Evolutionary conservation across 1,284 basidiomycete genomes (phyloP).

Genomic region (Apiotrichum gracile): DNA sequence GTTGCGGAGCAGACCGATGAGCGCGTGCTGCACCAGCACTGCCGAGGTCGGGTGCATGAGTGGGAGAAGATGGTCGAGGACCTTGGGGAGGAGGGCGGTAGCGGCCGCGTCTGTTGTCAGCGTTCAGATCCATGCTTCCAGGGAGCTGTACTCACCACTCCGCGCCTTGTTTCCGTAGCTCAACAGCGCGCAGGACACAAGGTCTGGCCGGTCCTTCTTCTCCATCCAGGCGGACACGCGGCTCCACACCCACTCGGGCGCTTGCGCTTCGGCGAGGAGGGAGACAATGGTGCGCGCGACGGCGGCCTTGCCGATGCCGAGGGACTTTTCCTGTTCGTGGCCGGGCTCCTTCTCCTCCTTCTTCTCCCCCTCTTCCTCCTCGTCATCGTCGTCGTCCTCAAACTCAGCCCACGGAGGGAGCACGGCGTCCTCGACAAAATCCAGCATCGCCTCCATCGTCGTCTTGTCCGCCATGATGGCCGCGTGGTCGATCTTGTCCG

Average conservation of each 20-base stretch:
- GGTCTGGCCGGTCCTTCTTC: slow-evolving; percentile 40
- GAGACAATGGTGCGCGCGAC: slow-evolving; percentile 79
- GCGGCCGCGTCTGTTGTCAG: slow-evolving; percentile 9
- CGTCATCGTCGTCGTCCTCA: neutral
- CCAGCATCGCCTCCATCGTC: slow-evolving; percentile 7
- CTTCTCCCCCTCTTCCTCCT: neutral
- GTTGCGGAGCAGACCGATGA: slow-evolving; percentile 76
- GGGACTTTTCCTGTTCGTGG: slow-evolving; percentile 48
- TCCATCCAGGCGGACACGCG: slow-evolving; percentile 72
- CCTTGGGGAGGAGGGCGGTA: neutral
- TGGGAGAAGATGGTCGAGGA: slow-evolving; percentile 40
- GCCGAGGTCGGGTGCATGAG: slow-evolving; percentile 55
- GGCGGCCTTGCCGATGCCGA: slow-evolving; percentile 75
- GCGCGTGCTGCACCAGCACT: slow-evolving; percentile 76
- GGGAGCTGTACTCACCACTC: slow-evolving; percentile 54
- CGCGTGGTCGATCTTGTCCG: slow-evolving; percentile 7
- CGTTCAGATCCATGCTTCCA: neutral
- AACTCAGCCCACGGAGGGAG: slow-evolving; percentile 2
- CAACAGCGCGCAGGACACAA: slow-evolving; percentile 49
- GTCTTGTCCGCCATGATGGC: neutral
- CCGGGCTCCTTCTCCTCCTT: neutral
- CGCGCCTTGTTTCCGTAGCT: slow-evolving; percentile 52
- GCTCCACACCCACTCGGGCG: slow-evolving; percentile 64
- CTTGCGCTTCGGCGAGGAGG: slow-evolving; percentile 66
- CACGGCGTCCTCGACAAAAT: slow-evolving; percentile 20